Percentiles rank a stretch among this genome's conserved stretches.
Evolutionary conservation across 768 basidiomycete genomes (phyloP).

Genomic region (Mycena polygramma): DNA sequence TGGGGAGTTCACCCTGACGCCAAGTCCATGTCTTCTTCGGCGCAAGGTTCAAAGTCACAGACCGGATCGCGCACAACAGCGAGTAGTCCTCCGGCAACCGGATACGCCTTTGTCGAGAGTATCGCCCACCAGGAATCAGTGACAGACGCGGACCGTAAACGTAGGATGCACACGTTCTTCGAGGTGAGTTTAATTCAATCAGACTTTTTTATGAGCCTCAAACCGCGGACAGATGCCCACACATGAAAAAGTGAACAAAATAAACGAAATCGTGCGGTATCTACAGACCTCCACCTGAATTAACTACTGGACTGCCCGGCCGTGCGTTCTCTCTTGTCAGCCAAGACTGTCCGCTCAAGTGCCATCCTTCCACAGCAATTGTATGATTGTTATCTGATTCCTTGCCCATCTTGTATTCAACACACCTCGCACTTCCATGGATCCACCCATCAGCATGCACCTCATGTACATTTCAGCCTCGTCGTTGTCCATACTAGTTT

Average conservation of each 20-base stretch:
- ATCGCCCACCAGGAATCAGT: constrained; percentile 30
- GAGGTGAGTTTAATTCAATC: constrained; percentile 51
- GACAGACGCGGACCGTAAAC: constrained; percentile 51
- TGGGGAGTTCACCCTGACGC: constrained; percentile 24
- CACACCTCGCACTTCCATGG: constrained; percentile 1
- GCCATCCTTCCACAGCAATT: too few species aligned
- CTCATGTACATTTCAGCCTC: background rate
- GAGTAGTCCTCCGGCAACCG: background rate
- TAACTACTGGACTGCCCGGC: constrained; percentile 12
- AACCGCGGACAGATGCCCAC: constrained; percentile 61
- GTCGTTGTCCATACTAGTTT: background rate
- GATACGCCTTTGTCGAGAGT: constrained; percentile 31
- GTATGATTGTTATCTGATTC: constrained; percentile 1
- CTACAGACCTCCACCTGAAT: constrained; percentile 45
- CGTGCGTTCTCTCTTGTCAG: background rate
- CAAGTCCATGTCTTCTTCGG: constrained; percentile 17
- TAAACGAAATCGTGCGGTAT: constrained; percentile 61
- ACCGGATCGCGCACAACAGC: constrained; percentile 20
- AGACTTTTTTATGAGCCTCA: background rate
- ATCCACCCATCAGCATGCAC: constrained; percentile 15
- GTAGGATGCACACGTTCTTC: constrained; percentile 64
- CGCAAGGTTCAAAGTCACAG: constrained; percentile 11
- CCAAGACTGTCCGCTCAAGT: too few species aligned
- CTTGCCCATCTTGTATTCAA: constrained; percentile 18
- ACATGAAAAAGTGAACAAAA: constrained; percentile 65